Conservation (phyloP, 257 asterid genomes). For the Apocynum venetum region DNA sequence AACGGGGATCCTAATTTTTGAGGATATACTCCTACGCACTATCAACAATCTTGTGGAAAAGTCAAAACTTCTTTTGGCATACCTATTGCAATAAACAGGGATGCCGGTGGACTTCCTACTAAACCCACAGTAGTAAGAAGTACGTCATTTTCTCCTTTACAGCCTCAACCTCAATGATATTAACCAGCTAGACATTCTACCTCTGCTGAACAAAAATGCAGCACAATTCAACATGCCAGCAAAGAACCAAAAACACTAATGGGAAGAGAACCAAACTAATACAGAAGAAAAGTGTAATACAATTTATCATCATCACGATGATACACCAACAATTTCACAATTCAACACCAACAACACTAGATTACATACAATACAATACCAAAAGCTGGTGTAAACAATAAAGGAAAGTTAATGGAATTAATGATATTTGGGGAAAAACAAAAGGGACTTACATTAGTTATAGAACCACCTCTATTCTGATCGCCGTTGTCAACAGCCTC, state of each 20-base stretch:
- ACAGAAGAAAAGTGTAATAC: too few relatives aligned
- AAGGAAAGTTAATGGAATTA: too few relatives aligned
- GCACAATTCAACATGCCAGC: background rate
- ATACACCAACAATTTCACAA: background rate
- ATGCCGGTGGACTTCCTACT: background rate
- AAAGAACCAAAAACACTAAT: background rate
- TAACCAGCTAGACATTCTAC: background rate
- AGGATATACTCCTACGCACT: background rate
- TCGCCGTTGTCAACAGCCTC: constrained; percentile 28
- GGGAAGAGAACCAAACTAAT: background rate
- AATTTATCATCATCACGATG: too few relatives aligned
- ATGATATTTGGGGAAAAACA: too few relatives aligned
- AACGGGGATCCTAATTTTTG: background rate
- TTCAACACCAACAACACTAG: background rate
- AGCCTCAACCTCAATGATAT: background rate
- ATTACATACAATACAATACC: background rate
- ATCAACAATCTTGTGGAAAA: background rate
- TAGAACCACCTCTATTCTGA: constrained; percentile 29
- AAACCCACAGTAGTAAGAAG: background rate
- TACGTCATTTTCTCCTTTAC: background rate
- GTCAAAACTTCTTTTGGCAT: background rate
- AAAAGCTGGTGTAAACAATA: background rate
- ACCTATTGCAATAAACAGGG: background rate
- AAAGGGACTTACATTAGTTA: constrained; percentile 48
- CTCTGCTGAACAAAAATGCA: background rate